phyloP scores from a whole-genome alignment of 2,329 filamentous ascomycete species.

The Venturia effusa region DNA sequence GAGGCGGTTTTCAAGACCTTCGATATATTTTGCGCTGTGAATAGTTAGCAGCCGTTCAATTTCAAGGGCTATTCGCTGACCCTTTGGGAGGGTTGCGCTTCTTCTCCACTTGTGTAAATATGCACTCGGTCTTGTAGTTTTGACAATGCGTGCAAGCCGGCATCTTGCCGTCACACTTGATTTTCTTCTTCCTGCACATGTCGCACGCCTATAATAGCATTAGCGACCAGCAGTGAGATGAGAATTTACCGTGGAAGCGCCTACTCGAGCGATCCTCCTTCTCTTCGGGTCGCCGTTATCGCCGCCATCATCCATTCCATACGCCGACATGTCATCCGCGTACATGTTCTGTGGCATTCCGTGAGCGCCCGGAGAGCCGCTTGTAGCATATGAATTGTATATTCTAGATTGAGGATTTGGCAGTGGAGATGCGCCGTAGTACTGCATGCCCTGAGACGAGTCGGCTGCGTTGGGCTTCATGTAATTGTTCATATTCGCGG shows the following conservation, averaged over 20 bases:
- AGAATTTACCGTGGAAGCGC: conserved; percentile 23
- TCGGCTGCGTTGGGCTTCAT: conserved; percentile 20
- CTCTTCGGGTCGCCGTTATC: conserved; percentile 68
- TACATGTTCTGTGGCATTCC: conserved; percentile 17
- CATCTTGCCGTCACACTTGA: conserved; percentile 95
- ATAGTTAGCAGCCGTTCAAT: conserved; percentile 7
- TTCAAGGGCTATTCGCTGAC: conserved; percentile 38
- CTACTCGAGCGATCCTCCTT: conserved; percentile 76
- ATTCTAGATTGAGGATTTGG: conserved; percentile 28
- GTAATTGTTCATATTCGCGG: conserved; percentile 13
- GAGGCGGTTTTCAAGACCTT: conserved; percentile 86
- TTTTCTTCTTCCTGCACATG: conserved; percentile 92
- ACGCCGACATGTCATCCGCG: conserved; percentile 27
- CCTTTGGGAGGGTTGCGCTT: conserved; percentile 95
- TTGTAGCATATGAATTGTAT: conserved; percentile 26
- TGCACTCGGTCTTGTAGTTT: conserved; percentile 96
- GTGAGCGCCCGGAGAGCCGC: conserved; percentile 22
- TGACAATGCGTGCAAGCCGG: conserved; percentile 91
- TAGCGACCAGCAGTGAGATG: conserved; percentile 11
- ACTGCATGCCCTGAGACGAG: conserved; percentile 18
- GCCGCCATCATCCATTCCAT: conserved; percentile 36
- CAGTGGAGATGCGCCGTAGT: conserved; percentile 20
- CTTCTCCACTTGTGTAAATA: conserved; percentile 98
- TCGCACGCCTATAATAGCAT: conserved; percentile 61
- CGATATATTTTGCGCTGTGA: conserved; percentile 85